Percentiles rank a stretch among this genome's conserved stretches.
Evolutionary conservation across 768 basidiomycete species (phyloP).

Genomic region (Chalciporus piperatus): DNA sequence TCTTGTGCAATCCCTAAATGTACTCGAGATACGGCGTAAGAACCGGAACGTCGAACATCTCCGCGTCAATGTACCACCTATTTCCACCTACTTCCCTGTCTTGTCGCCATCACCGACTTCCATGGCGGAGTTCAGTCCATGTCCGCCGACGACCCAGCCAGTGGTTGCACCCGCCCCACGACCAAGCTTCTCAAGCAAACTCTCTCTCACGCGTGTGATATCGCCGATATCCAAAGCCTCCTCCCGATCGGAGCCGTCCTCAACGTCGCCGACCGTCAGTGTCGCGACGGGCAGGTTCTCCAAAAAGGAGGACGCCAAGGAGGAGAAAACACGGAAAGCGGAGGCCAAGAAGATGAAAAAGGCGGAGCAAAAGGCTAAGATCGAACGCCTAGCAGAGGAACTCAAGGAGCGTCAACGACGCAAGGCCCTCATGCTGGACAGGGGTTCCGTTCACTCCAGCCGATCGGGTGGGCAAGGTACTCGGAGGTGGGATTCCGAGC

Average conservation of each 20-base stretch:
- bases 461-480: slow-evolving; percentile 15
- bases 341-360: slow-evolving; percentile 43
- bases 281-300: slow-evolving; percentile 5
- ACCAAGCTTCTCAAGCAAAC: slow-evolving; percentile 13
- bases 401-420: slow-evolving; percentile 40
- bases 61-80: slow-evolving; percentile 29
- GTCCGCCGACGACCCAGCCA: slow-evolving; percentile 1
- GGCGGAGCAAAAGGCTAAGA: slow-evolving; percentile 38
- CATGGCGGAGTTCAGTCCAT: slow-evolving; percentile 4
- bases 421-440: slow-evolving; percentile 28
- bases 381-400: slow-evolving; percentile 43
- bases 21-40: slow-evolving; percentile 17
- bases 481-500: slow-evolving; percentile 23
- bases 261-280: slow-evolving; percentile 21
- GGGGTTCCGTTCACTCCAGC: slow-evolving; percentile 28
- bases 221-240: slow-evolving; percentile 20
- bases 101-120: slow-evolving; percentile 16
- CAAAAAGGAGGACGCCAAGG: slow-evolving; percentile 31
- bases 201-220: slow-evolving; percentile 29
- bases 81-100: slow-evolving; percentile 14
- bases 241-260: slow-evolving; percentile 1
- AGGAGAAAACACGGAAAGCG: slow-evolving; percentile 43
- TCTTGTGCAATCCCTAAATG: slow-evolving; percentile 1
- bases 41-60: slow-evolving; percentile 30
- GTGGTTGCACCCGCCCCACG: not conserved